Evolutionary conservation across 73 alveolate species (phyloP).

Genomic region (Uronychia setigera): DNA sequence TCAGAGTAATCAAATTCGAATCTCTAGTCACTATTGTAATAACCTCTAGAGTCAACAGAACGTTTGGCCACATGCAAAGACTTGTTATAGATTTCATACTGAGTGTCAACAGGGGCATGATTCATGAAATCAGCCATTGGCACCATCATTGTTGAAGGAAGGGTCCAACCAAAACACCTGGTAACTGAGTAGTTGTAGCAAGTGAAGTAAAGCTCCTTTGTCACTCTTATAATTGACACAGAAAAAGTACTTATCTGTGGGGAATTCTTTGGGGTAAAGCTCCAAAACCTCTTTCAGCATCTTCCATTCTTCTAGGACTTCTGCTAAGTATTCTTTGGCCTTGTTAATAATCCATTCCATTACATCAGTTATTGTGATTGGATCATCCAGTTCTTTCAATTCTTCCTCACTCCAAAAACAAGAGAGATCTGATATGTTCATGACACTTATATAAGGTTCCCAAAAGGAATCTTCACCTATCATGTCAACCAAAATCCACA

Average conservation of each 20-base stretch:
- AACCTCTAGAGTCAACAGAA: conserved; percentile 34
- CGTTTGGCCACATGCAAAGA: conserved; percentile 30
- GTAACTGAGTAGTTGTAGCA: conserved; percentile 55
- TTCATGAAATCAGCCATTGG: conserved; percentile 57
- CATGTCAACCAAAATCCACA: too few species aligned
- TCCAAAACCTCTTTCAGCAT: conserved; percentile 18
- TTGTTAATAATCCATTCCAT: too few species aligned
- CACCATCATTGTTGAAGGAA: conserved; percentile 64
- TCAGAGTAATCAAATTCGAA: conserved; percentile 43
- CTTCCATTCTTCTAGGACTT: conserved; percentile 35
- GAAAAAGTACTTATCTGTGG: conserved; percentile 2
- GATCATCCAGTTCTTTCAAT: conserved; percentile 34
- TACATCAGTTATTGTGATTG: background rate
- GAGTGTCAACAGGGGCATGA: conserved; percentile 52
- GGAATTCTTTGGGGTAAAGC: conserved; percentile 16
- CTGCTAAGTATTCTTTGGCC: conserved; percentile 32
- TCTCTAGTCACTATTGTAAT: conserved; percentile 14
- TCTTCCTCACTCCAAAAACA: conserved; percentile 44
- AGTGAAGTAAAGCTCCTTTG: background rate
- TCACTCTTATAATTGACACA: too few species aligned
- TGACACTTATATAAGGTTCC: conserved; percentile 41
- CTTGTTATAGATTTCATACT: conserved; percentile 45
- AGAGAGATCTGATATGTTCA: conserved; percentile 47
- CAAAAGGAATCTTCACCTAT: conserved; percentile 26
- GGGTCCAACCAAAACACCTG: conserved; percentile 62